A percentile compares a stretch with the other conserved stretches of the same genome.
Conservation (phyloP, 225 moss, liverwort and hornwort genomes). For the Thuidium tamariscinum region DNA sequence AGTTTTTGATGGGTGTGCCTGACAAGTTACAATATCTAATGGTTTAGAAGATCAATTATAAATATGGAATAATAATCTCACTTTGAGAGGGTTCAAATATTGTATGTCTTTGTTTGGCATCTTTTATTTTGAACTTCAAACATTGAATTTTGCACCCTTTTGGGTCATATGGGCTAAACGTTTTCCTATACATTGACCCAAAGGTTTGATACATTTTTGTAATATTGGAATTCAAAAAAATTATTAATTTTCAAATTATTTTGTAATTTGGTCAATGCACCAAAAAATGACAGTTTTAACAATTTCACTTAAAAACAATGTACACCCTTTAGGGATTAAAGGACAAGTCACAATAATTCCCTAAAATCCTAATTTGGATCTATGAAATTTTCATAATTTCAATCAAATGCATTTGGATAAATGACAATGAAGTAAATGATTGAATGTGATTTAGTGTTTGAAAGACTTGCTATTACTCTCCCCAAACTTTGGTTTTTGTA, state of each 20-base stretch:
- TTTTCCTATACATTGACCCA: not conserved
- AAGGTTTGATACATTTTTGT: not conserved
- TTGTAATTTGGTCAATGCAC: too few relatives aligned
- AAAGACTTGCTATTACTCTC: not conserved
- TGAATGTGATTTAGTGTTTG: too few relatives aligned
- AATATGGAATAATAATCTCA: not conserved
- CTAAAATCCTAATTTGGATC: too few relatives aligned
- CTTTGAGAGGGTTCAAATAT: not conserved
- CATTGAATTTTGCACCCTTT: not conserved
- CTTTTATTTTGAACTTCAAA: not conserved
- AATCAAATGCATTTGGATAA: not conserved
- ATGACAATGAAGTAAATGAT: not conserved
- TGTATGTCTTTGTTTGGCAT: not conserved
- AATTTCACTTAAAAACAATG: not conserved
- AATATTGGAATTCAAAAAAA: rapidly evolving
- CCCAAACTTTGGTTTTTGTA: not conserved
- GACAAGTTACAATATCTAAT: not conserved
- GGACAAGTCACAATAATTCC: not conserved
- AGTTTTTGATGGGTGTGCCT: not conserved
- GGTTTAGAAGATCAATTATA: not conserved
- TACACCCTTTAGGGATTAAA: rapidly evolving
- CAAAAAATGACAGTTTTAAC: too few relatives aligned
- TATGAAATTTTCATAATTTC: not conserved
- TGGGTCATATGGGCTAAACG: too few relatives aligned
- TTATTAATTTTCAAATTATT: too few relatives aligned